These are phyloP conservation scores for Monosporascus sp. DNA, from an alignment of 2,329 filamentous ascomycete genomes.

Conservation along the genomic window DNA sequence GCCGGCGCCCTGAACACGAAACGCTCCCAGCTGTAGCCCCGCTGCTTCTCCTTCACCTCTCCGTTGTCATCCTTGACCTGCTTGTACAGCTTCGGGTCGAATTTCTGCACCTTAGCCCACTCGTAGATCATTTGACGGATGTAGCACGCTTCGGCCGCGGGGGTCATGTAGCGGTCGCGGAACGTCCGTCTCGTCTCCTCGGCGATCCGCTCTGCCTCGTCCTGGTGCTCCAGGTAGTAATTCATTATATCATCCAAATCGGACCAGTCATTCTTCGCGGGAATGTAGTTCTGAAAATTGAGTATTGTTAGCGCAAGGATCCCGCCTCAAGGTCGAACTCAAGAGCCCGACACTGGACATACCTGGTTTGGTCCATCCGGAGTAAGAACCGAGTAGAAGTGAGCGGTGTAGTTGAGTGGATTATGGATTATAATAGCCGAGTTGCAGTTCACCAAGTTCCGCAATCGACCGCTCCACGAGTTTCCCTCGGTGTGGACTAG, in stretches of 20 bases:
- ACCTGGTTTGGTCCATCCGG: not conserved
- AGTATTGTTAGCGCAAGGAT: conserved; percentile 9
- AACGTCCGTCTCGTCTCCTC: conserved; percentile 19
- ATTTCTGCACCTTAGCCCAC: conserved; percentile 8
- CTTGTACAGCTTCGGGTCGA: conserved; percentile 3
- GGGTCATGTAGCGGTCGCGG: conserved; percentile 45
- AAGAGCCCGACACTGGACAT: conserved; percentile 28
- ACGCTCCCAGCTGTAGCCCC: conserved; percentile 2
- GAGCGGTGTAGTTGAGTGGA: conserved; percentile 38
- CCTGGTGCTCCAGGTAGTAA: conserved; percentile 35
- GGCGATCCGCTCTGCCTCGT: conserved; percentile 42
- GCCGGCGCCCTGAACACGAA: conserved; percentile 1
- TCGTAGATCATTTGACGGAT: conserved; percentile 35
- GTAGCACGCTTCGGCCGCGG: conserved; percentile 49
- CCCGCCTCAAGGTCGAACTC: no score
- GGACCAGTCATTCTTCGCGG: conserved; percentile 38
- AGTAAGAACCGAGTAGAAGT: conserved; percentile 38
- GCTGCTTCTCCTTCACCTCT: not conserved
- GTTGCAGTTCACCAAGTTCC: conserved; percentile 46
- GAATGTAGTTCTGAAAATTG: conserved; percentile 38
- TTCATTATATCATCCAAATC: conserved; percentile 31
- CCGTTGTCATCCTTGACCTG: conserved; percentile 1
- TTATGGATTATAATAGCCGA: conserved; percentile 42
- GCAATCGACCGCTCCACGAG: conserved; percentile 47
- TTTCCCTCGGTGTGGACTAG: conserved; percentile 47